Percentiles rank a stretch among this genome's conserved stretches.
These are phyloP conservation scores for Leucosporidium scottii DNA, from an alignment of 768 basidiomycete species.

Conservation along the genomic window DNA sequence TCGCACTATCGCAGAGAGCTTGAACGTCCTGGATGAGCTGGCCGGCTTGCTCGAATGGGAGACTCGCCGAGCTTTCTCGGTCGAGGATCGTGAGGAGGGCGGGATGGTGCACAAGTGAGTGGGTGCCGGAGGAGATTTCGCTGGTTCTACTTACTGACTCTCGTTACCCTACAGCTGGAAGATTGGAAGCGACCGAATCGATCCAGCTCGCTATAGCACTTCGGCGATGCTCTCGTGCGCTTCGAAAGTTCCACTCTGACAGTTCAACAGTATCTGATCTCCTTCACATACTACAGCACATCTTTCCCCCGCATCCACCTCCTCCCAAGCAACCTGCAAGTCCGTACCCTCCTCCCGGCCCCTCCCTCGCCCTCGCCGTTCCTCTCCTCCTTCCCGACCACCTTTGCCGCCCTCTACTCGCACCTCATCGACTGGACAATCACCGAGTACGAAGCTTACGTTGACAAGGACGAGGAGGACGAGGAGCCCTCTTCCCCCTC, in stretches of 20 bases:
- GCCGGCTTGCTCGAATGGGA: conserved; percentile 19
- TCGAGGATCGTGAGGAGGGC: conserved; percentile 29
- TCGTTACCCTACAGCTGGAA: conserved; percentile 14
- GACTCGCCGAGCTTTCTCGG: conserved; percentile 18
- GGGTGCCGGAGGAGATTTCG: no score
- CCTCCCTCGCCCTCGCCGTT: not conserved
- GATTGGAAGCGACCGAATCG: conserved; percentile 5
- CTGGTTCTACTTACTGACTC: not conserved
- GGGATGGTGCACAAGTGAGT: conserved; percentile 8
- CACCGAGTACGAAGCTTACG: not conserved
- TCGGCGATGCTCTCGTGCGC: conserved; percentile 20
- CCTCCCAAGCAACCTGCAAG: conserved; percentile 9
- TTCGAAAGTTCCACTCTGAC: not conserved
- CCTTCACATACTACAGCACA: not conserved
- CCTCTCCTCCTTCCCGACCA: not conserved
- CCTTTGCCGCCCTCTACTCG: not conserved
- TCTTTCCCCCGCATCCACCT: conserved; percentile 24
- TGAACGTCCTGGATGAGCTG: conserved; percentile 17
- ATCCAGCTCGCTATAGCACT: conserved; percentile 17
- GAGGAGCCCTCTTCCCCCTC: no score
- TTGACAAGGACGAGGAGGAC: no score
- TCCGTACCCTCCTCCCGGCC: conserved; percentile 24
- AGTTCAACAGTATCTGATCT: not conserved
- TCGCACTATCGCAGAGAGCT: not conserved
- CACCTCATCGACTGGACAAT: not conserved